Percentiles rank a stretch among this genome's conserved stretches.
Evolutionary conservation across 352 stramenopile genomes (phyloP).

Genomic region (Thalassiosira delicatula): DNA sequence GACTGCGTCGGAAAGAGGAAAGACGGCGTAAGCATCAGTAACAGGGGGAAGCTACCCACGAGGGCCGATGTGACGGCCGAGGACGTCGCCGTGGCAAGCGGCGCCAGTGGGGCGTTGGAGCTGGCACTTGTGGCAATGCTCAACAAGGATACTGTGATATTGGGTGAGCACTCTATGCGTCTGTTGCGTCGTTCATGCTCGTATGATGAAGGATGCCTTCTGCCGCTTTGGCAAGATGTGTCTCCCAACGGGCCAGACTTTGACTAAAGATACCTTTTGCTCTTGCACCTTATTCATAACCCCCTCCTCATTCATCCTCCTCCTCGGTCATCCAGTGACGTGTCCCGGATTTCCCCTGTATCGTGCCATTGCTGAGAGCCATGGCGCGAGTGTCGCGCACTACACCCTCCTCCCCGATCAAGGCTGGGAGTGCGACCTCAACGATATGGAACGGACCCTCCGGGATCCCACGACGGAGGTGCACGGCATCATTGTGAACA

Average conservation of each 20-base stretch:
- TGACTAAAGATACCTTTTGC: too few species aligned
- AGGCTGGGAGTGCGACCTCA: constrained; percentile 92
- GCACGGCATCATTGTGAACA: constrained; percentile 92
- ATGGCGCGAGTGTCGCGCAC: constrained; percentile 90
- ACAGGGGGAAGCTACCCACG: constrained; percentile 28
- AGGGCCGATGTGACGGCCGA: background rate
- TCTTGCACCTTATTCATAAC: background rate
- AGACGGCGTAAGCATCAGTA: too few species aligned
- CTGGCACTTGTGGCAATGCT: constrained; percentile 90
- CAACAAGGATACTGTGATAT: constrained; percentile 90
- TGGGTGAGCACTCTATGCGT: too few species aligned
- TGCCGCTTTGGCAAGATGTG: too few species aligned
- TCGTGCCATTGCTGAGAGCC: constrained; percentile 91
- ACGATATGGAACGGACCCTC: constrained; percentile 89
- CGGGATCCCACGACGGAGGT: constrained; percentile 43
- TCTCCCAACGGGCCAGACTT: too few species aligned
- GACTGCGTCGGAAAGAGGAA: too few species aligned
- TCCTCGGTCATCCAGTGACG: constrained; percentile 83
- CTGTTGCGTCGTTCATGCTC: too few species aligned
- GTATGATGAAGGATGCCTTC: too few species aligned
- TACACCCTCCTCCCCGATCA: constrained; percentile 89
- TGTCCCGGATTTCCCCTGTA: constrained; percentile 94
- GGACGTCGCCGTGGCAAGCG: constrained; percentile 92
- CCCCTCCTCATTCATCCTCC: background rate
- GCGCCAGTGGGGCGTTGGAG: constrained; percentile 92